Percentiles rank a stretch among this genome's conserved stretches.
These are phyloP conservation scores for Blastobotrys buckinghamii DNA, from an alignment of 1,139 yeast species.

Conservation along the genomic window DNA sequence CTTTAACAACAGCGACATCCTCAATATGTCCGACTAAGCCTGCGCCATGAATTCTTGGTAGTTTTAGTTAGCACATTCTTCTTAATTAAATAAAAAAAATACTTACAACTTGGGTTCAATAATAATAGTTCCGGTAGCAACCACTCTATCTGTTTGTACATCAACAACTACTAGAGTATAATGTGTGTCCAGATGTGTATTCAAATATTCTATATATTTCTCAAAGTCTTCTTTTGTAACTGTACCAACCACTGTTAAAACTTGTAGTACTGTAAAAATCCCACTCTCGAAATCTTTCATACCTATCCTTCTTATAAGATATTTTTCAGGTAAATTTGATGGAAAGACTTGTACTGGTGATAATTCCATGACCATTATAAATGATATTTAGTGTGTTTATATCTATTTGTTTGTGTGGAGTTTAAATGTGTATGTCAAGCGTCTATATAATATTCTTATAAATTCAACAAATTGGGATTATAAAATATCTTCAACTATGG, in stretches of 20 bases:
- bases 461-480: no score
- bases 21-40: constrained; percentile 92
- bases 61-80: not conserved
- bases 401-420: no score
- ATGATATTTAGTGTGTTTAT: no score
- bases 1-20: constrained; percentile 70
- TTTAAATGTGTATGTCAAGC: no score
- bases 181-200: constrained; percentile 30
- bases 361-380: no score
- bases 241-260: constrained; percentile 52
- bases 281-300: constrained; percentile 40
- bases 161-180: constrained; percentile 45
- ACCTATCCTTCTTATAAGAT: constrained; percentile 42
- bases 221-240: constrained; percentile 28
- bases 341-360: not conserved
- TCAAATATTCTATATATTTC: constrained; percentile 4
- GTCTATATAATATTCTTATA: no score
- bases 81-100: not conserved
- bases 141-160: constrained; percentile 26
- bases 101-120: constrained; percentile 42
- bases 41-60: constrained; percentile 47
- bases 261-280: constrained; percentile 43
- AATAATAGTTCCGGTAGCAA: constrained; percentile 37
- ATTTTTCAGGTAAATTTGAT: constrained; percentile 39
- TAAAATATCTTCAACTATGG: no score